phyloP scores from a whole-genome alignment of 2,329 filamentous ascomycete genomes.

The Aureobasidium lini region DNA sequence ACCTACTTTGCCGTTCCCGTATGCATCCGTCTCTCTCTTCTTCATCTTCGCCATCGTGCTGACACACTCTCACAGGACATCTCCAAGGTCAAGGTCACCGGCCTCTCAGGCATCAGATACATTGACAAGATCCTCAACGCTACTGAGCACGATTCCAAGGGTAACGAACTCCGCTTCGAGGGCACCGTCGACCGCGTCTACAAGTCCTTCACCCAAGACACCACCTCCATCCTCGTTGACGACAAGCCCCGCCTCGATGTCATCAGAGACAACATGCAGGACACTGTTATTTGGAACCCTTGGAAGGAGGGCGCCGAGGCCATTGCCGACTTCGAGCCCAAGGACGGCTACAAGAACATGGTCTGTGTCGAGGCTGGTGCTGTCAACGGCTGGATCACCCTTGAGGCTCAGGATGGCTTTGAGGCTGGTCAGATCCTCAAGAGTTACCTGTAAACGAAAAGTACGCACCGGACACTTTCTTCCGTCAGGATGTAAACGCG shows the following conservation, averaged over 20 bases:
- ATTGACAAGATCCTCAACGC: conserved; percentile 72
- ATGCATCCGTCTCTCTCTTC: conserved; percentile 27
- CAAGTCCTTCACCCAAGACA: conserved; percentile 54
- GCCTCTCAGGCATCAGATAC: conserved; percentile 70
- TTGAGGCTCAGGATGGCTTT: conserved; percentile 70
- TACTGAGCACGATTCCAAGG: conserved; percentile 56
- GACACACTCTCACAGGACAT: conserved; percentile 58
- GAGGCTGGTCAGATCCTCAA: conserved; percentile 54
- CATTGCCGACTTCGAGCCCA: conserved; percentile 81
- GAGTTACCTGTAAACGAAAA: conserved; percentile 18
- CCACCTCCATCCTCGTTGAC: conserved; percentile 56
- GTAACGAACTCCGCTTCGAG: conserved; percentile 59
- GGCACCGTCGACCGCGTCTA: conserved; percentile 87
- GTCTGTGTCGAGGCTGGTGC: conserved; percentile 87
- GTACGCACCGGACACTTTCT: too few relatives aligned
- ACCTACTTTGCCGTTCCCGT: conserved; percentile 81
- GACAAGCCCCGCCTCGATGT: conserved; percentile 63
- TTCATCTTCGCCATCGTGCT: not conserved
- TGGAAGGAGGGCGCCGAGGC: conserved; percentile 77
- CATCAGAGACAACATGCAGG: conserved; percentile 73
- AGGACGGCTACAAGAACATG: conserved; percentile 88
- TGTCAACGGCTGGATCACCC: conserved; percentile 71
- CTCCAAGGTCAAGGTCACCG: conserved; percentile 60
- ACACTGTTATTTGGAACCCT: conserved; percentile 96
- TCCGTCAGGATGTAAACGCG: not conserved